Base-by-base conservation (phyloP, 768 basidiomycete species). In the Boletus vinaceobasis region DNA sequence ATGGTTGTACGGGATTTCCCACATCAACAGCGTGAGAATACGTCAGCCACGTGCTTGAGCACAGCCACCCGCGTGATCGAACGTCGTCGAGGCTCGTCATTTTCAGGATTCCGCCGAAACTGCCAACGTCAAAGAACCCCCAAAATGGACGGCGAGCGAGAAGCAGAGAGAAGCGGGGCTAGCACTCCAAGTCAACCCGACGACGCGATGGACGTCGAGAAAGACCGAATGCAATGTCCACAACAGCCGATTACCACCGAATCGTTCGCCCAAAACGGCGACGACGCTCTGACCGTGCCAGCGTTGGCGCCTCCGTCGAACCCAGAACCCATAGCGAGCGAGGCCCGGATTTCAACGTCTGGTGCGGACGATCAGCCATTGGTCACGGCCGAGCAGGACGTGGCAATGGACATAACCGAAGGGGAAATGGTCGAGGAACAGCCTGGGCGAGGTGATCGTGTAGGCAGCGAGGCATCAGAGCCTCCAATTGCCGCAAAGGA, bases 51-150 rank as follows among this genome's bases (percentile, higher is more conserved):
- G 37, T 37, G 36, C 6, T 33, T 43, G 9, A 42, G 52, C 54
- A 66, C 65, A 60, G 65, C 65, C 65, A 68, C 63, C 15, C 52
- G 53, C 43, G 65, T 63, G 62, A 66, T 65, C 65, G 62, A 64
- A 50, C 39, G 14, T 48, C 35, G 61, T 45, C 53, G 23, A 23
- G 23, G 23, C 42, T 59, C 61, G 65, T 68, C 65, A 67, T 62
- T 64, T 64, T 66, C 60, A 56, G 49, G 43, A 58, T 66, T 58
- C 54, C 58, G 58, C 54, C 42, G 36, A 53, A 50, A 45, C 54
- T 7, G 53, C 52, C 35, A 52, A 56, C 55, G 53, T 50, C 35
- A 52, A 56, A 57, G 44, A 53, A 42, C 52, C 21, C 19, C 36
- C 29, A 32, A 53, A 60, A 68, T 68, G 67, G 68, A 67, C 53